These are phyloP conservation scores for Saprolegnia parasitica DNA, from an alignment of 352 stramenopile genomes.

Conservation along the genomic window DNA sequence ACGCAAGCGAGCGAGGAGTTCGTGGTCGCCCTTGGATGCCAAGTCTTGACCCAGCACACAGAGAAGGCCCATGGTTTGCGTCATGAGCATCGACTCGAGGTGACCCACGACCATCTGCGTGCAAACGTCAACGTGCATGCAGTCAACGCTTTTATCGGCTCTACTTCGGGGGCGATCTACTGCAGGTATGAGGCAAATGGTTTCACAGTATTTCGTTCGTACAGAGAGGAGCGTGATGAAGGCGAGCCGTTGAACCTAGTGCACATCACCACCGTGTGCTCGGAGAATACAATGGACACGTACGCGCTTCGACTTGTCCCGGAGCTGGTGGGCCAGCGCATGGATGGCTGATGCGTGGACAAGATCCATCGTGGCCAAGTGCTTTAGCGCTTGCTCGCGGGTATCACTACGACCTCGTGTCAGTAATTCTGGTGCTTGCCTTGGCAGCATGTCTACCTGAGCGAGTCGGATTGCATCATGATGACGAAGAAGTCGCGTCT, in stretches of 20 bases:
- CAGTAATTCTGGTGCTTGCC: background rate
- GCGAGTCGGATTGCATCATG: conserved; percentile 2
- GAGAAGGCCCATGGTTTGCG: conserved; percentile 6
- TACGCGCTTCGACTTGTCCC: conserved; percentile 25
- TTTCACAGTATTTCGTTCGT: no score
- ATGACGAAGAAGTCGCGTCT: conserved; percentile 10
- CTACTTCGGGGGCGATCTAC: background rate
- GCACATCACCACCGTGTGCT: background rate
- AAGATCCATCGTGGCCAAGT: conserved; percentile 3
- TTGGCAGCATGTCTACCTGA: background rate
- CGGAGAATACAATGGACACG: background rate
- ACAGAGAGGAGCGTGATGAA: background rate
- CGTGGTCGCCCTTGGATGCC: background rate
- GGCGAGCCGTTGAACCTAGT: conserved; percentile 10
- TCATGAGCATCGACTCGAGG: background rate
- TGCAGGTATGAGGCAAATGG: no score
- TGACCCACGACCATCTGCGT: background rate
- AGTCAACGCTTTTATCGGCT: background rate
- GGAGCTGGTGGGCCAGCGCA: conserved; percentile 14
- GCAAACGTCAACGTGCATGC: background rate
- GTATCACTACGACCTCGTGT: background rate
- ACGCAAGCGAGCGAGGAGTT: background rate
- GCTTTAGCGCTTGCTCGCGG: conserved; percentile 16
- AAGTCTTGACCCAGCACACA: background rate
- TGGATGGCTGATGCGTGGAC: background rate